Evolutionary conservation across 2,329 filamentous ascomycete genomes (phyloP), one percentile per base, ranked within the genome.

Genomic region (Beauveria bassiana): DNA sequence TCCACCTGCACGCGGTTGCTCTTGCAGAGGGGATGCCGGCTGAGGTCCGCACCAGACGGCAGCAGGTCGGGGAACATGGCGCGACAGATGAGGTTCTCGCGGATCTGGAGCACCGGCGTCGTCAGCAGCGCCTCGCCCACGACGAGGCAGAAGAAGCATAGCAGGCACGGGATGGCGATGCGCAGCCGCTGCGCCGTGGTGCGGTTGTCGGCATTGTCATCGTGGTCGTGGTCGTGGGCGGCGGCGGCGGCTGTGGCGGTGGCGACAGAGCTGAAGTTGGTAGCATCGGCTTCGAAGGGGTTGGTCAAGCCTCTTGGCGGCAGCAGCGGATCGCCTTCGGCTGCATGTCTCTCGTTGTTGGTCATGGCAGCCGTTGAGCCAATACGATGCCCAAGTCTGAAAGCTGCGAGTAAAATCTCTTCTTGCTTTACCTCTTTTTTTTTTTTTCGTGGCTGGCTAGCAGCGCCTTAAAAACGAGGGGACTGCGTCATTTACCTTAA

Each of bases 1-100:
- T 68, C 66, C 8, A 64, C 61, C 65, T 67, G 65, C 22, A 68
- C 65, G 7, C 49, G 59, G 28, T 52, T 59, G 34, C 63, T 62
- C 59, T 68, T 68, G 57, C 66, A 68, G 7, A 51, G 56, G 4
- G 60, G 52, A n/a, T 61, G 50, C 5, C 12, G 16, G 22, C 28
- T 24, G 18, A 42, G 26, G 24, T 61, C 42, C 6, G n/a, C 7
- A 3, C 18, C 24, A 16, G 46, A 10, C 9, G 45, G 28, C 18
- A 57, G 26, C 16, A 22, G 49, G 31, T 62, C 55, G 26, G 34
- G 54, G 26, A 58, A 46, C 50, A 49, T 14, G 40, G 46, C 40
- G 14, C 53, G 62, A 58, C 64, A 65, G 51, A 65, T 62, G 45
- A 64, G 54, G 38, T 28, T 42, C 31, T 65, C 64, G 53, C 50